Base-by-base conservation (phyloP, 768 basidiomycete species). In the Podaxis rugospora region DNA sequence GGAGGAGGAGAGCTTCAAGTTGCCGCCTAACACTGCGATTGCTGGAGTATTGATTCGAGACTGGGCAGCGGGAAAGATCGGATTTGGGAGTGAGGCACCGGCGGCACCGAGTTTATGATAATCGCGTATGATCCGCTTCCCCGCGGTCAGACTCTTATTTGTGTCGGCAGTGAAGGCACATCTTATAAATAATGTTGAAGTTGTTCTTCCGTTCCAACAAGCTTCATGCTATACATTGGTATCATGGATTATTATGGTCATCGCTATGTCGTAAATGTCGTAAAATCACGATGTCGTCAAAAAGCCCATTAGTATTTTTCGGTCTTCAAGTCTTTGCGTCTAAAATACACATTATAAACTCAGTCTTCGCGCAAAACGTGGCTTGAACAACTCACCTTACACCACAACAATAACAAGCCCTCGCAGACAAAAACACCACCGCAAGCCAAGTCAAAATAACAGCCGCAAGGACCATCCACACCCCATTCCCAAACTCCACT, bases 31-130 rank as follows among this genome's bases (percentile, higher is more conserved):
- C 1, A 88, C 84, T 23, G 90, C 92, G 6, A 88, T 95, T 58
- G 93, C 90, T 0, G 94, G 94, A n/a, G 84, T 90, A 32, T 72
- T 96, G 68, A 89, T 96, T 66, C 76, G 83, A 52, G 84, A 93
- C 57, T 95, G 94, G 94, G 88, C 79, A 4, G 82, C 86, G 42
- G 80, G 83, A 35, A 85, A 78, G 69, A 78, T 83, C 42, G 66
- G 70, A 28, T 80, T 80, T 62, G 59, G 21, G 2, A 39, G 16
- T n/a, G 42, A 37, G 14, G 27, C 53, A 28, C 23, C 10, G 1
- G 9, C 50, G 11, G 35, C 27, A 13, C 51, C 59, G n/a, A 60
- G 32, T 42, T 44, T 60, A 51, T 60, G 39, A 60, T 36, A 5
- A 14, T 32, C 32, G 32, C 32, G 32, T 32, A 32, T 32, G 32